These are phyloP conservation scores for Candida namnaoensis DNA, from an alignment of 805 yeast species.

Conservation along the genomic window DNA sequence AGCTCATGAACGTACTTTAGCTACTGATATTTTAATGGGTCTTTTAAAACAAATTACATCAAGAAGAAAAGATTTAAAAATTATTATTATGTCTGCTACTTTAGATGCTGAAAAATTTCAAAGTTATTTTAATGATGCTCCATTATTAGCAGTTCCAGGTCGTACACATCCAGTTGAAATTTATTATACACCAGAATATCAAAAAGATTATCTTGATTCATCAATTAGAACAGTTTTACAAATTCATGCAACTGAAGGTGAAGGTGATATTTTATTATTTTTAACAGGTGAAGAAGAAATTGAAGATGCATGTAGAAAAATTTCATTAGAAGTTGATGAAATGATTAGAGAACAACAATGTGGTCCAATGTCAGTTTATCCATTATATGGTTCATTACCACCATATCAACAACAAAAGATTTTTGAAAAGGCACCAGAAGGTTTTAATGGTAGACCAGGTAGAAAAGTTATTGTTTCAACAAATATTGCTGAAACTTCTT, in stretches of 20 bases:
- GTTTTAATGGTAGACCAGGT: constrained; percentile 82
- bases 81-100: constrained; percentile 96
- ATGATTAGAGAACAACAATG: constrained; percentile 80
- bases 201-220: constrained; percentile 89
- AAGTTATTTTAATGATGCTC: constrained; percentile 81
- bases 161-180: constrained; percentile 97
- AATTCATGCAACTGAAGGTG: constrained; percentile 93
- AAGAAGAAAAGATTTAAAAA: constrained; percentile 81
- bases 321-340: constrained; percentile 83
- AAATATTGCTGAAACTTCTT: constrained; percentile 95
- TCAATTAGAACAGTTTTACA: constrained; percentile 93
- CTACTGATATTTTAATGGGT: constrained; percentile 97
- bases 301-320: constrained; percentile 91
- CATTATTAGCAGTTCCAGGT: constrained; percentile 93
- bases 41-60: constrained; percentile 71
- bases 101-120: constrained; percentile 96
- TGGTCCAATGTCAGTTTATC: constrained; percentile 87
- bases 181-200: constrained; percentile 94
- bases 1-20: constrained; percentile 95
- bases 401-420: constrained; percentile 93
- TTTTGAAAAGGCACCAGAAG: constrained; percentile 80
- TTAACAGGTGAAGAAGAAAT: constrained; percentile 97
- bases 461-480: constrained; percentile 89
- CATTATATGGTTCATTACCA: constrained; percentile 92
- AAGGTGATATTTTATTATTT: constrained; percentile 82